A percentile compares a stretch with the other conserved stretches of the same genome.
Evolutionary conservation across 306 rosid genomes (phyloP).

Genomic region (Cucumis sativus): DNA sequence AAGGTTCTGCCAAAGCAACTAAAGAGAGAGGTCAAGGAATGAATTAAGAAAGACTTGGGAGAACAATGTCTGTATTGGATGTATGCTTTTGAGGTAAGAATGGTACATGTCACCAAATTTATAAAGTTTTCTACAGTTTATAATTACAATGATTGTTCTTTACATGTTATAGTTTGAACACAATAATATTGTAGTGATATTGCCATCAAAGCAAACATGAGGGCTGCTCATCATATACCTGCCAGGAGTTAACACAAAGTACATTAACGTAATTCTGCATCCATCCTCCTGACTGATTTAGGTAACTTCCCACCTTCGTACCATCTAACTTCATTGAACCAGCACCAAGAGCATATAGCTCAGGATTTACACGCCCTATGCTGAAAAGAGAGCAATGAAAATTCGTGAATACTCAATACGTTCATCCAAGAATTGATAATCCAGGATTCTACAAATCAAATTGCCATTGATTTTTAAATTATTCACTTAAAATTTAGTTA

Average conservation of each 20-base stretch:
- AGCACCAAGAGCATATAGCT: constrained; percentile 67
- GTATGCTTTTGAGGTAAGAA: not conserved
- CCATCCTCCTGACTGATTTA: constrained; percentile 40
- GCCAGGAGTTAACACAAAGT: constrained; percentile 90
- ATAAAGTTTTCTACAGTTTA: not conserved
- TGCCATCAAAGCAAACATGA: not conserved
- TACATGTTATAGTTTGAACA: not conserved
- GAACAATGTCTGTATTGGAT: not conserved
- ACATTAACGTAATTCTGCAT: constrained; percentile 65
- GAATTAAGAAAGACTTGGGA: too few species aligned
- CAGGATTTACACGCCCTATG: constrained; percentile 78
- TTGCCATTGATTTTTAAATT: not conserved
- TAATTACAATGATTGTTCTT: not conserved
- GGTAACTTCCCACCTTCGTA: constrained; percentile 14
- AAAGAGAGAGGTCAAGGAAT: not conserved
- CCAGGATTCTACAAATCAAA: not conserved
- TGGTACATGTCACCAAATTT: not conserved
- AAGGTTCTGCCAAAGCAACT: not conserved
- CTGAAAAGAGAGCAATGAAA: constrained; percentile 26
- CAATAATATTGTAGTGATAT: not conserved
- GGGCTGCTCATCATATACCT: constrained; percentile 31
- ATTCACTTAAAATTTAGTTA: not conserved
- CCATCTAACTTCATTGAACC: constrained; percentile 41
- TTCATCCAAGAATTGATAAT: not conserved
- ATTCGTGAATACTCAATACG: not conserved